Percentiles rank a stretch among this genome's conserved stretches.
Evolutionary conservation across 2,329 filamentous ascomycete species (phyloP).

Genomic region (Camillea tinctor): DNA sequence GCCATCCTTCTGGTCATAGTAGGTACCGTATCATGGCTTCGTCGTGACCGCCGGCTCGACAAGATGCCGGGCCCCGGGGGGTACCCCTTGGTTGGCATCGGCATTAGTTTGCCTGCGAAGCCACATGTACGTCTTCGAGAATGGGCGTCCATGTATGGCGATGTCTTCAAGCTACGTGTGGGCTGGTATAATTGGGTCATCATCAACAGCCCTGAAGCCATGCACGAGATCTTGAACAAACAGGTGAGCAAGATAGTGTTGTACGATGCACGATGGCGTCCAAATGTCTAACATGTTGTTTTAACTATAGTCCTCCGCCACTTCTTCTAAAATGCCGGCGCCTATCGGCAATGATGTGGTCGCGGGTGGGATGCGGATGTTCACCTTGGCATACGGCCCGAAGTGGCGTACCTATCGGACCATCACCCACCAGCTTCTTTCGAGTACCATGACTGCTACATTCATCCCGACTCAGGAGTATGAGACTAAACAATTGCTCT

Average conservation of each 20-base stretch:
- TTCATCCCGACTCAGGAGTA: constrained; percentile 45
- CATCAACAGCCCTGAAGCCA: constrained; percentile 42
- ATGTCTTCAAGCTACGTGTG: constrained; percentile 42
- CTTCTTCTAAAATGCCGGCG: constrained; percentile 36
- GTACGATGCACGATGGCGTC: too few species aligned
- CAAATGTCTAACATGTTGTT: neutral
- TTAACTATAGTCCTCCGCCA: constrained; percentile 25
- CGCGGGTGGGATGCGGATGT: constrained; percentile 39
- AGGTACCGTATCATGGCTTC: constrained; percentile 10
- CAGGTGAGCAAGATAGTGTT: constrained; percentile 6
- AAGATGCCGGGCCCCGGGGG: constrained; percentile 16
- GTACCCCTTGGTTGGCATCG: constrained; percentile 17
- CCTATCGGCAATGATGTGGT: constrained; percentile 40
- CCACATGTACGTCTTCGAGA: constrained; percentile 11
- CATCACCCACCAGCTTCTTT: constrained; percentile 38
- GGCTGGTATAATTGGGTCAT: constrained; percentile 47
- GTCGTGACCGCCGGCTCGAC: constrained; percentile 16
- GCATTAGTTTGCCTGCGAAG: constrained; percentile 12
- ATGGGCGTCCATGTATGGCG: constrained; percentile 43
- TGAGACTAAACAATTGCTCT: constrained; percentile 43
- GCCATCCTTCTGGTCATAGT: neutral
- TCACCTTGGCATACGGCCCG: constrained; percentile 40
- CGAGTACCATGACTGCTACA: constrained; percentile 34
- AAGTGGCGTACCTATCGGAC: constrained; percentile 40
- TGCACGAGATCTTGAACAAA: constrained; percentile 45